Evolutionary conservation across 345 rosid genomes (phyloP).

Genomic region (Populus davidiana): DNA sequence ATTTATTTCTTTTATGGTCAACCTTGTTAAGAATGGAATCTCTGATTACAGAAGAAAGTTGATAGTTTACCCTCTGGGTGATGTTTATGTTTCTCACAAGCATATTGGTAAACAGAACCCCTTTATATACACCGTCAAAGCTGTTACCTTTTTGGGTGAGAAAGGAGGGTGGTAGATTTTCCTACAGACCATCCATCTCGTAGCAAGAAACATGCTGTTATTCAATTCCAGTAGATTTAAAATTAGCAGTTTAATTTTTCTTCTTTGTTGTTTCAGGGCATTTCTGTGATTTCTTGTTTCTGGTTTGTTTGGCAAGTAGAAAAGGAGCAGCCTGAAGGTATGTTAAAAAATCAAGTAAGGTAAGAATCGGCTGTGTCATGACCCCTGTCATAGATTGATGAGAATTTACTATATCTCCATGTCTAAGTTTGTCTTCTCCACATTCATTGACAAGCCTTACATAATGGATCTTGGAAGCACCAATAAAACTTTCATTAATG

Average conservation of each 20-base stretch:
- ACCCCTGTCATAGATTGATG: background rate
- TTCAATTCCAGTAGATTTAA: conserved; percentile 68
- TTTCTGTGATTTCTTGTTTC: conserved; percentile 18
- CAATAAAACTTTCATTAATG: conserved; percentile 85
- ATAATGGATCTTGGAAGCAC: conserved; percentile 98
- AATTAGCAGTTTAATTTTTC: conserved; percentile 11
- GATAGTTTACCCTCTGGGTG: conserved; percentile 2
- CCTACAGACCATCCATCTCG: conserved; percentile 99
- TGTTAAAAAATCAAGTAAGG: conserved; percentile 58
- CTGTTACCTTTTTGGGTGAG: conserved; percentile 94
- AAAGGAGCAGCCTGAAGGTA: conserved; percentile 76
- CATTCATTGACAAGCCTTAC: conserved; percentile 61
- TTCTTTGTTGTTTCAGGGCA: background rate
- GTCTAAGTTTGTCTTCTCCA: conserved; percentile 11
- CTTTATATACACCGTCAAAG: conserved; percentile 92
- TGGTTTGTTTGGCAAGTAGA: conserved; percentile 63
- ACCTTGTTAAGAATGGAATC: conserved; percentile 3
- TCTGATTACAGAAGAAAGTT: background rate
- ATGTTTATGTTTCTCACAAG: conserved; percentile 6
- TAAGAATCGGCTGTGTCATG: conserved; percentile 26
- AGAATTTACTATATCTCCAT: background rate
- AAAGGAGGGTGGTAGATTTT: conserved; percentile 85
- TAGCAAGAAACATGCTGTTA: conserved; percentile 98
- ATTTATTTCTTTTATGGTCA: background rate
- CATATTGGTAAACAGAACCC: conserved; percentile 58